phyloP scores from a whole-genome alignment of 148 eudicot species.

The Camellia granthamiana region DNA sequence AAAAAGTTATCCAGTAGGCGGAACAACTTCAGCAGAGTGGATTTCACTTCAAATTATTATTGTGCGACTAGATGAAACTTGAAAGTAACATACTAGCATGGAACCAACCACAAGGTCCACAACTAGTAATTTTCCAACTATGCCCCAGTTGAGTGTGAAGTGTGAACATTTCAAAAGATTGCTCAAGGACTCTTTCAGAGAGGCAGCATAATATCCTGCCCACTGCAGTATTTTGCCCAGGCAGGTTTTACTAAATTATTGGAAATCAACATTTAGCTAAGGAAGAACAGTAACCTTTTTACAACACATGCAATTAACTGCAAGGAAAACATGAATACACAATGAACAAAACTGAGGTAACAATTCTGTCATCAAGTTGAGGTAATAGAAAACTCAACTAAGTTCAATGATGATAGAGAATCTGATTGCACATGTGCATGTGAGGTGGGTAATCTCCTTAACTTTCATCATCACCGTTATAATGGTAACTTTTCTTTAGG shows the following conservation, averaged over 20 bases:
- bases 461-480: not conserved
- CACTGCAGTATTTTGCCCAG: not conserved
- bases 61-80: not conserved
- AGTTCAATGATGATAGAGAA: too few species aligned
- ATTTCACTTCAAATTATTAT: too few species aligned
- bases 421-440: not conserved
- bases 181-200: not conserved
- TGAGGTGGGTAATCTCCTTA: not conserved
- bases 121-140: not conserved
- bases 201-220: not conserved
- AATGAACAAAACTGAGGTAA: not conserved
- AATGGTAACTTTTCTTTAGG: not conserved
- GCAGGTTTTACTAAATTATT: not conserved
- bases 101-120: not conserved
- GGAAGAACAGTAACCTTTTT: not conserved
- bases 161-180: slow-evolving; percentile 2
- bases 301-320: not conserved
- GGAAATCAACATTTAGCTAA: not conserved
- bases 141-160: not conserved
- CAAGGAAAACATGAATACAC: too few species aligned
- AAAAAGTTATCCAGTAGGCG: not conserved
- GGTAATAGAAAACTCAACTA: not conserved
- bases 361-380: not conserved
- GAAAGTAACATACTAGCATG: not conserved
- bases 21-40: not conserved